These are phyloP conservation scores for Stentor coeruleus DNA, from an alignment of 73 alveolate species.

Conservation along the genomic window DNA sequence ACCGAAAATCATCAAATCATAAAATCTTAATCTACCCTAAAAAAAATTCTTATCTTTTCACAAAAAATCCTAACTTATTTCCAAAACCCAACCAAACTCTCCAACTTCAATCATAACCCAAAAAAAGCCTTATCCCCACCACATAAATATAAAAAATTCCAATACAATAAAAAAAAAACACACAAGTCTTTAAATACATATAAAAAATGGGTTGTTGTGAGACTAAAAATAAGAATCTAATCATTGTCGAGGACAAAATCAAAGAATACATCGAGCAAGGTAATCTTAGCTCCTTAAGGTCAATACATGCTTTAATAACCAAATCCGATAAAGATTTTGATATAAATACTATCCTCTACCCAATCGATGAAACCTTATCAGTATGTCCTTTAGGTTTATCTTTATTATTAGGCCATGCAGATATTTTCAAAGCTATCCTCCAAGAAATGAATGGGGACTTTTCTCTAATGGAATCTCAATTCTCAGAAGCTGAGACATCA, in stretches of 20 bases:
- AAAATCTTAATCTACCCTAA: too few species aligned
- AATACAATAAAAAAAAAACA: too few species aligned
- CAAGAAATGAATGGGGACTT: background rate
- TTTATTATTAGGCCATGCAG: background rate
- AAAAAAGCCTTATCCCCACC: too few species aligned
- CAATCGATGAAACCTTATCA: background rate
- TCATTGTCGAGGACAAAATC: too few species aligned
- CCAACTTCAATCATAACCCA: too few species aligned
- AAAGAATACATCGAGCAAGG: background rate
- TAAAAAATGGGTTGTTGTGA: slow-evolving; percentile 2
- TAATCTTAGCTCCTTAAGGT: background rate
- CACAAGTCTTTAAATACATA: too few species aligned
- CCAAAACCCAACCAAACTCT: too few species aligned
- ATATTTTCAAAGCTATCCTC: background rate
- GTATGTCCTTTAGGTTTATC: background rate
- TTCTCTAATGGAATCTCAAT: background rate
- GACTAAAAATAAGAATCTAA: background rate
- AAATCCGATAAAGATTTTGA: background rate
- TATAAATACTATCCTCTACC: background rate
- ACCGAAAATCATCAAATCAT: too few species aligned
- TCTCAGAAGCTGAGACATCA: background rate
- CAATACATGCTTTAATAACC: background rate
- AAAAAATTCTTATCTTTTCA: too few species aligned
- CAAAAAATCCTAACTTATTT: too few species aligned
- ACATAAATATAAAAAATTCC: too few species aligned